Evolutionary conservation across 495 filamentous ascomycete genomes (phyloP), one percentile per base, ranked within the genome.

Genomic region (Penicillium psychrofluorescens): DNA sequence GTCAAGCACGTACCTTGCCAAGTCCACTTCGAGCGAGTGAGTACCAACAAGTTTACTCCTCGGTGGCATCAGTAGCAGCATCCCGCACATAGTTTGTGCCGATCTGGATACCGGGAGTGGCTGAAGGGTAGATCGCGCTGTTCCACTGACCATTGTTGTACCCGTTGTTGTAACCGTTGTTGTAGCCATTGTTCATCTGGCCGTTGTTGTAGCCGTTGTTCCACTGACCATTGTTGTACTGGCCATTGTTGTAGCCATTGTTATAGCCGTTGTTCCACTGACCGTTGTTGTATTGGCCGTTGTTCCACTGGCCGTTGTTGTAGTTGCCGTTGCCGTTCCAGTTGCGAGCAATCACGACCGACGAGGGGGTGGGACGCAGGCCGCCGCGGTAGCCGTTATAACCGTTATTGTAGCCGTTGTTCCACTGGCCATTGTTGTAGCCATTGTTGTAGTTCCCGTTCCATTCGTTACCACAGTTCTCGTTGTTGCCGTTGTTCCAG

Each of bases 221-320:
- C 14, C 28, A 29, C 11, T 40, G 31, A 28, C 38, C 32, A 30
- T 15, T 39, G 22, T 22, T 22, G 2, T 6, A 22, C 22, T 22
- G 22, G 22, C 43, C 43, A 11, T 38, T 22, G 44, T 43, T 46
- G 40, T 44, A 44, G n/a, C 39, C 45, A 28, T 29, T 13, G 12
- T 53, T 49, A 29, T 56, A 41, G 8, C 34, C 32, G 44, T 35
- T 40, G 41, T 44, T 43, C 40, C 28, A 30, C 44, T 40, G 47
- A 28, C 48, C 50, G 32, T 46, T 37, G n/a, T 40, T 31, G 10
- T 32, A 40, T 35, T 53, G 38, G n/a, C 35, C 30, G 37, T 43
- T 43, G 40, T 49, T 38, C 33, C 44, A 43, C 40, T 50, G 39
- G 43, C 46, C 35, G 28, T 55, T 35, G 29, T 53, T 28, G 31